Percentiles rank a stretch among this genome's conserved stretches.
Conservation (phyloP, 139 green algal genomes). For the Picochlorum sp. region DNA sequence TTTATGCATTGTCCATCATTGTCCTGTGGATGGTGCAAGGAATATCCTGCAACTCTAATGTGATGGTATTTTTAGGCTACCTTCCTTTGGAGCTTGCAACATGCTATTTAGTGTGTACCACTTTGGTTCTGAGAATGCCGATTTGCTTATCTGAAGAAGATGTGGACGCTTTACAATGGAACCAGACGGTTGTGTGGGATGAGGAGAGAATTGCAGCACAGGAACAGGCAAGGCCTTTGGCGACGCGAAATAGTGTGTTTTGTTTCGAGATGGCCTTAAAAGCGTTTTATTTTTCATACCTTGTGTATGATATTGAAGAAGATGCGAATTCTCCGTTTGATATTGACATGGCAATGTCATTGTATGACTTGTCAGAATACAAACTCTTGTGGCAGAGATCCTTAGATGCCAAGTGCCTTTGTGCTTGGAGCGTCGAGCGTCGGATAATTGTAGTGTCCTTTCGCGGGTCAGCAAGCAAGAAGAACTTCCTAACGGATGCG, state of each 20-base stretch:
- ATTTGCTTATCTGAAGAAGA: no score
- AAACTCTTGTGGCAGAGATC: not conserved
- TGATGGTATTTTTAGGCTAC: no score
- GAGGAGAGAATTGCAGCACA: no score
- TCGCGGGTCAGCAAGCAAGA: not conserved
- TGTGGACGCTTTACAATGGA: no score
- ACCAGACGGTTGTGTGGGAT: no score
- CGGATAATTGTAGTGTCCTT: not conserved
- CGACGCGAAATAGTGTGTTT: slow-evolving; percentile 1
- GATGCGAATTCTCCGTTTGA: not conserved
- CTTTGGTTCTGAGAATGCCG: no score
- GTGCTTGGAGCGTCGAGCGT: not conserved
- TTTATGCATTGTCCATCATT: no score
- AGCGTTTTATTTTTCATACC: slow-evolving; percentile 41
- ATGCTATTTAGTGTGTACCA: no score
- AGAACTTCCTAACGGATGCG: not conserved
- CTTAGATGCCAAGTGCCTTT: not conserved
- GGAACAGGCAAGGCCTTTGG: not conserved
- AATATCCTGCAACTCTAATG: no score
- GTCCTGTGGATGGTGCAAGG: no score
- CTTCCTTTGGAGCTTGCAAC: no score
- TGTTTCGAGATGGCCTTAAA: slow-evolving; percentile 56
- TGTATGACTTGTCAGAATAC: not conserved
- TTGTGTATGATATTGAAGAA: slow-evolving; percentile 30
- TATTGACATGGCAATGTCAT: not conserved